Evolutionary conservation across 164 flowering plant species (phyloP), one percentile per base, ranked within the genome.

Genomic region (Aristolochia contorta): DNA sequence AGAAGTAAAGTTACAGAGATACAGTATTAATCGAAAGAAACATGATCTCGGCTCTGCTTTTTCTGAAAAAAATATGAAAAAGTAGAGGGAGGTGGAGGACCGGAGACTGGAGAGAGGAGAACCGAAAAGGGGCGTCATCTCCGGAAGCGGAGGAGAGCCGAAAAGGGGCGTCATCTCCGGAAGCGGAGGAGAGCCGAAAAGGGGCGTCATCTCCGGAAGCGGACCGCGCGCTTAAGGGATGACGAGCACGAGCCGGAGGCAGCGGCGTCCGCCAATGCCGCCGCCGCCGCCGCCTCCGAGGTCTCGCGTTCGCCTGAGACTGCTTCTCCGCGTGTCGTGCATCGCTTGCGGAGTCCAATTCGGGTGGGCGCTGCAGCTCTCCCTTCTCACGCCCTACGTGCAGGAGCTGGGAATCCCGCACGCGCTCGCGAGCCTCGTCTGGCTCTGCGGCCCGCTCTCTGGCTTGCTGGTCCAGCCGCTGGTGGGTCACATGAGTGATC

Each of bases 311-410:
- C 78, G 83, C 9, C 65, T 83, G 8, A 63, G 74, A 68, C 67
- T 67, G 33, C 73, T 93, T 5, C 75, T 90, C 25, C 76, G 82
- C 12, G 96, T 86, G 12, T 75, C 97, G 0, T 86, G 96, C 16
- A 79, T 93, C 20, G 97, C 95, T 3, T 73, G 95, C 57, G 99
- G 99, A 0, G 81, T 93, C 18, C 99, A 93, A 54, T 93, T 93
- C 78, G 99, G 99, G 4, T 93, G 99, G 99, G 97, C 99, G 1
- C 75, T 93, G 7, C 99, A 93, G 77, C 84, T 93, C 16, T 93
- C 97, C 3, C 74, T 90, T 3, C 80, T 93, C 25, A 93, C 99
- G 0, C 99, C 97, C 0, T 93, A 93, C 72, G 96, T 93, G 16
- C 99, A 93, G 75, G 91, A 88, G 81, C 87, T 93, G 7, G 99